Base-by-base conservation (phyloP, 345 rosid species). In the Gossypium australe region DNA sequence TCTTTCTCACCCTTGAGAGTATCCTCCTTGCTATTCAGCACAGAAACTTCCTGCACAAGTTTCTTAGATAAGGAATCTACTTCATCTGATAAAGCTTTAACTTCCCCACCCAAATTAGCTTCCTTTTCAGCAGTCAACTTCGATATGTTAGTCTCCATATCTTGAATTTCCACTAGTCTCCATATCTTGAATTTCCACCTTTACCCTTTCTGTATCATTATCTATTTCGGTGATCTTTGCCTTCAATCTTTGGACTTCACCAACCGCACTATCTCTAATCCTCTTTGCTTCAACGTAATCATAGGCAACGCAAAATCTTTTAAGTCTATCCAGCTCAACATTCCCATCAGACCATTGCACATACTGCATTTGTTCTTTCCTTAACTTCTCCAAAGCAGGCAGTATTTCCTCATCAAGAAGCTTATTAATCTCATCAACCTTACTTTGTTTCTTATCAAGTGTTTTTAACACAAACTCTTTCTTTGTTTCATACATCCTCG, bases 401-500 rank as follows among this genome's bases (percentile, higher is more conserved):
- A 95, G 77, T 81, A 95, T 95, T 75, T 95, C 97, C 52, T 84
- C 84, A 76, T 93, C 97, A 16, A 95, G 94, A 75, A 95, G 99
- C 80, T 90, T 95, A 71, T 95, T 89, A 7, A 95, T 91, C 83
- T 95, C 98, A 63, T 93, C 94, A 29, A 95, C 99, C 89, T 95
- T 91, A 63, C 87, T 84, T 80, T 95, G 99, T 84, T 95, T 95
- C 81, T 91, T 95, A 73, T 95, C 98, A 44, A 95, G 97, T 7
- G 97, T 95, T 86, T 92, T 95, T 49, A 95, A 49, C 0, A 97
- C 97, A 68, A 88, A 87, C 53, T 93, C 97, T 77, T 93, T 93
- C 86, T 95, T 95, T 57, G 91, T 95, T 79, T 95, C 99, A 8
- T 95, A 95, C 99, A 95, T 95, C 81, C 99, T 87, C 9, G 99